Evolutionary conservation across 148 eudicot genomes (phyloP), one percentile per base, ranked within the genome.

Genomic region (Beta vulgaris): DNA sequence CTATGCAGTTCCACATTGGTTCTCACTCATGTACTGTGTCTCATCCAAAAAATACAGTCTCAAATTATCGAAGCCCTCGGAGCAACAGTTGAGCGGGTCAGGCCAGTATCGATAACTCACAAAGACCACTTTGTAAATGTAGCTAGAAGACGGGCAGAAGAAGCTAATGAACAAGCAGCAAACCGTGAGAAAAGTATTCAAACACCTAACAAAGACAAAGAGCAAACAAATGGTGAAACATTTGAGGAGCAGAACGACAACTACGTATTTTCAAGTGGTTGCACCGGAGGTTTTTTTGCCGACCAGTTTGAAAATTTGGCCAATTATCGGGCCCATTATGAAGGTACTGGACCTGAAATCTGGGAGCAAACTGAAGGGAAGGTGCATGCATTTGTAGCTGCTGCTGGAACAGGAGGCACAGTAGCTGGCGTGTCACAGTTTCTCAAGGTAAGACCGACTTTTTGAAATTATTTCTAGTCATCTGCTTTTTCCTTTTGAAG

Each of bases 331-430:
- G 87, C 99, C 43, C 99, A 95, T 60, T 89, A 88, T 64, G 96
- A 95, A 74, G 97, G 96, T 43, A 92, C 99, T 4, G 99, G 96
- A 21, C 96, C 97, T 73, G 99, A 95, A 84, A 90, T 95, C 44
- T 95, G 97, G 99, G 88, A 88, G 54, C 99, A 95, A 81, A 87
- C 91, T 49, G 89, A 81, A 63, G 94, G 94, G 21, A 84, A 86
- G 53, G 60, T 95, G 79, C 82, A 95, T 78, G 96, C 99, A 58
- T 95, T 95, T 81, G 84, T 95, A 67, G 97, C 96, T 31, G 97
- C 96, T 71, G 96, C 99, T 76, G 99, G 99, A 54, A 92, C 99
- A 1, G 97, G 99, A 28, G 99, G 99, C 72, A 92, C 99, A n/a
- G 61, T 95, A 15, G 92, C 97, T 68, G 99, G 97, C 54, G 86